Conservation (phyloP, 805 yeast species). For the Yamadazyma kitorensis region DNA sequence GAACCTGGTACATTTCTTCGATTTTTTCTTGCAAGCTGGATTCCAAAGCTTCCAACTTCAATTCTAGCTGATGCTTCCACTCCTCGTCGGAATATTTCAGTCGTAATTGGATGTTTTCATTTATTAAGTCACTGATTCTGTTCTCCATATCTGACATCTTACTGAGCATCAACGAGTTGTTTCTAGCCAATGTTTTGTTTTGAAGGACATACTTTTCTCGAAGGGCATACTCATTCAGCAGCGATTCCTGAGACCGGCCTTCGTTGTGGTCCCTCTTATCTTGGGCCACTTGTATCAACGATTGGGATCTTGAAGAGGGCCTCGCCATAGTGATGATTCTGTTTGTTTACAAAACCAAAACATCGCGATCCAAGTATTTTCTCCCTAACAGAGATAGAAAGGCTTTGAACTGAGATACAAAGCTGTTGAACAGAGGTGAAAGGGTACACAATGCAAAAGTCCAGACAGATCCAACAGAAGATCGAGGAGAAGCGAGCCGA, state of each 20-base stretch:
- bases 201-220: slow-evolving; percentile 3
- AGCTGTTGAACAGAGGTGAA: too few relatives aligned
- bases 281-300: slow-evolving; percentile 14
- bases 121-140: slow-evolving; percentile 46
- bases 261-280: slow-evolving; percentile 5
- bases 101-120: slow-evolving; percentile 48
- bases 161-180: slow-evolving; percentile 51
- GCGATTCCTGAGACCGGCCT: not conserved
- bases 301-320: slow-evolving; percentile 17
- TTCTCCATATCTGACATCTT: slow-evolving; percentile 53
- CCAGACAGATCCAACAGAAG: slow-evolving; percentile 19
- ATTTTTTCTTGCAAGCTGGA: slow-evolving; percentile 38
- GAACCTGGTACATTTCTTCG: slow-evolving; percentile 43
- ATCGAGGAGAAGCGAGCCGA: slow-evolving; percentile 50
- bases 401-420: too few relatives aligned
- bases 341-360: slow-evolving; percentile 8
- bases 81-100: slow-evolving; percentile 26
- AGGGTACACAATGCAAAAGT: slow-evolving; percentile 14
- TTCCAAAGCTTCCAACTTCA: slow-evolving; percentile 40
- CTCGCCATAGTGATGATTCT: slow-evolving; percentile 17
- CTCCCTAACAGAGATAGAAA: too few relatives aligned
- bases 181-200: slow-evolving; percentile 59
- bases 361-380: not conserved
- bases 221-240: not conserved
- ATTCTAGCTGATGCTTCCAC: slow-evolving; percentile 33